Percentiles rank a stretch among this genome's conserved stretches.
Conservation (phyloP, 805 yeast species). For the Komagataella phaffii region DNA sequence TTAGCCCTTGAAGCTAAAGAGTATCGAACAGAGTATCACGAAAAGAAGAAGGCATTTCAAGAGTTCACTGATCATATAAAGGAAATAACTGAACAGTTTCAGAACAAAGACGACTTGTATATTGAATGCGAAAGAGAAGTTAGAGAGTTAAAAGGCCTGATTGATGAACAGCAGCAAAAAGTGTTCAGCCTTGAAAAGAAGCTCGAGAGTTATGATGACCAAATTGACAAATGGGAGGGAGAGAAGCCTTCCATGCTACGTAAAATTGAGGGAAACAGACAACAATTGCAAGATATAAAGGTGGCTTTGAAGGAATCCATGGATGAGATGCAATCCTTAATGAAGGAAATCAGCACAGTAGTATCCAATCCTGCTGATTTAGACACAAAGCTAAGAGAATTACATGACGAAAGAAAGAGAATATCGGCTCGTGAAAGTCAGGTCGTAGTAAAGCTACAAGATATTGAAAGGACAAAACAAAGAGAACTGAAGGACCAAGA, state of each 20-base stretch:
- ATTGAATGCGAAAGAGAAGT: slow-evolving; percentile 11
- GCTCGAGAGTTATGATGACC: slow-evolving; percentile 14
- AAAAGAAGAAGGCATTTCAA: slow-evolving; percentile 13
- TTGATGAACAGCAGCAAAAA: slow-evolving; percentile 18
- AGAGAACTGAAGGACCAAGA: slow-evolving; percentile 5
- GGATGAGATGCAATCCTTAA: slow-evolving; percentile 3
- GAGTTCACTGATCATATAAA: background rate
- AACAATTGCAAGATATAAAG: background rate
- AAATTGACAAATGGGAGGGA: slow-evolving; percentile 4
- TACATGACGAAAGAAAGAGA: slow-evolving; percentile 12
- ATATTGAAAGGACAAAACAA: background rate
- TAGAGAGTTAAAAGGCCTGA: slow-evolving; percentile 17
- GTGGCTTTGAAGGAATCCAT: background rate
- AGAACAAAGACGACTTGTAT: background rate
- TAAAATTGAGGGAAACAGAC: slow-evolving; percentile 4
- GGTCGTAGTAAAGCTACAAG: slow-evolving; percentile 3
- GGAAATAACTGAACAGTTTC: background rate
- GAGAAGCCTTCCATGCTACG: background rate
- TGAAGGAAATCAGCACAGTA: slow-evolving; percentile 1
- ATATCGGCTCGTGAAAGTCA: slow-evolving; percentile 10
- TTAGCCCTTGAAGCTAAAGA: slow-evolving; percentile 17
- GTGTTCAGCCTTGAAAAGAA: slow-evolving; percentile 22
- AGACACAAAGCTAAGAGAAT: slow-evolving; percentile 9
- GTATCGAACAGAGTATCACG: slow-evolving; percentile 25
- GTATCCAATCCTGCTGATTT: slow-evolving; percentile 6